A percentile compares a stretch with the other conserved stretches of the same genome.
Conservation (phyloP, 306 rosid genomes). For the Castanopsis chinensis region DNA sequence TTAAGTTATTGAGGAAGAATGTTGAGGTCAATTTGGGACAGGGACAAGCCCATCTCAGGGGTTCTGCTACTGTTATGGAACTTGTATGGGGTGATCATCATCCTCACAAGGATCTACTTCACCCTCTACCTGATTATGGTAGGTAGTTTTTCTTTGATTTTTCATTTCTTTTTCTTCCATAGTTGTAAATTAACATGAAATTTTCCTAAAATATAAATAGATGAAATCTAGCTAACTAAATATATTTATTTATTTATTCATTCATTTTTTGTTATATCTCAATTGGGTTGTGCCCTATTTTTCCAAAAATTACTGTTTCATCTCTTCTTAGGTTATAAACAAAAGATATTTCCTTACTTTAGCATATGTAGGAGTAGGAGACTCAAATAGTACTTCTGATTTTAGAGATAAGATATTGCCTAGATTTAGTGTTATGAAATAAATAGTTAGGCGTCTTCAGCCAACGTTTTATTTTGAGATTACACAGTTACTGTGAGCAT, state of each 20-base stretch:
- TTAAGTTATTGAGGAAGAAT: constrained; percentile 68
- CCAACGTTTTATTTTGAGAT: background rate
- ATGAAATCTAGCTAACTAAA: background rate
- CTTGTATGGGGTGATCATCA: constrained; percentile 81
- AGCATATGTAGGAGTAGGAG: background rate
- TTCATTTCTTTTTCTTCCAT: background rate
- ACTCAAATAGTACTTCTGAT: background rate
- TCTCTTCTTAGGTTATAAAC: too few relatives aligned
- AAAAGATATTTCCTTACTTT: background rate
- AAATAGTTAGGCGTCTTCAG: background rate
- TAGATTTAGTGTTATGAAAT: background rate
- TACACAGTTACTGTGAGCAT: background rate
- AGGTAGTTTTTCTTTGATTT: constrained; percentile 17
- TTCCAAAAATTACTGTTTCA: too few relatives aligned
- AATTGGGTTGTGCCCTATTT: background rate
- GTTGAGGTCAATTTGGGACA: constrained; percentile 61
- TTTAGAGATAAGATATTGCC: background rate
- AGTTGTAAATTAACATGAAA: too few relatives aligned
- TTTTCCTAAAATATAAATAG: too few relatives aligned
- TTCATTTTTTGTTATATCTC: background rate
- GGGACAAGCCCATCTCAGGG: constrained; percentile 33
- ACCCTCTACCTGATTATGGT: constrained; percentile 68
- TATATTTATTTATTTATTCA: too few relatives aligned
- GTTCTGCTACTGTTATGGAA: constrained; percentile 59
- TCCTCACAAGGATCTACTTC: constrained; percentile 29